phyloP scores from a whole-genome alignment of 352 stramenopile species.

The Phytopythium cucurbitacearum region DNA sequence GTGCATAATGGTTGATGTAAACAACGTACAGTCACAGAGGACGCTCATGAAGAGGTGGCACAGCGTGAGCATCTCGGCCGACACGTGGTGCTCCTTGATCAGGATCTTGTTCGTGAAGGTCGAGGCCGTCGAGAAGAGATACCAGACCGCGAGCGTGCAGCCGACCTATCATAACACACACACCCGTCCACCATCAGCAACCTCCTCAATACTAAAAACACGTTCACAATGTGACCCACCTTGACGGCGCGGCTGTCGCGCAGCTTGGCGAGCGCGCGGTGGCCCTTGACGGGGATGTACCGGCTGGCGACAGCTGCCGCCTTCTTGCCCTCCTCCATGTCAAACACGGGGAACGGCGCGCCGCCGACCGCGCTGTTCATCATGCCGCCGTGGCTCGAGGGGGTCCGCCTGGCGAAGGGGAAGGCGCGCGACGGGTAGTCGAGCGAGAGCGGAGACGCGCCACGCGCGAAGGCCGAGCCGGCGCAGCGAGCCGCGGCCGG shows the following conservation, averaged over 20 bases:
- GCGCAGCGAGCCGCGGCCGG: background rate
- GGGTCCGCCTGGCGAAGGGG: conserved; percentile 5
- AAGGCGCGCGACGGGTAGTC: conserved; percentile 4
- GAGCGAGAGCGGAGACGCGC: conserved; percentile 5
- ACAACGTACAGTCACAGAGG: conserved; percentile 59
- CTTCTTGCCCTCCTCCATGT: conserved; percentile 22
- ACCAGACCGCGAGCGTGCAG: conserved; percentile 53
- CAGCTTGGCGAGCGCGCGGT: conserved; percentile 10
- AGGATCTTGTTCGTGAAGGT: conserved; percentile 87
- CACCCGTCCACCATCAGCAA: background rate
- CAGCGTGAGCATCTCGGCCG: conserved; percentile 82
- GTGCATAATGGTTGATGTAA: background rate
- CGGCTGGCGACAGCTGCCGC: conserved; percentile 9
- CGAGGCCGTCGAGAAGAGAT: conserved; percentile 72
- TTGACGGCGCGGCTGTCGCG: conserved; percentile 25
- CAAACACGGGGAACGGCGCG: conserved; percentile 23
- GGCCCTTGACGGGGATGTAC: conserved; percentile 18
- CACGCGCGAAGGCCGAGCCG: background rate
- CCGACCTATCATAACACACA: conserved; percentile 16
- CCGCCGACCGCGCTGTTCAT: conserved; percentile 16
- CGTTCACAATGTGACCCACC: background rate
- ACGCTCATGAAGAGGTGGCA: conserved; percentile 81
- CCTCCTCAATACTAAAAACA: background rate
- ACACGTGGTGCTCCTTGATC: conserved; percentile 86
- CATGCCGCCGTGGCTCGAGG: conserved; percentile 4